Evolutionary conservation across 805 yeast species (phyloP), one percentile per base, ranked within the genome.

Genomic region (Sungouiella thailandica): DNA sequence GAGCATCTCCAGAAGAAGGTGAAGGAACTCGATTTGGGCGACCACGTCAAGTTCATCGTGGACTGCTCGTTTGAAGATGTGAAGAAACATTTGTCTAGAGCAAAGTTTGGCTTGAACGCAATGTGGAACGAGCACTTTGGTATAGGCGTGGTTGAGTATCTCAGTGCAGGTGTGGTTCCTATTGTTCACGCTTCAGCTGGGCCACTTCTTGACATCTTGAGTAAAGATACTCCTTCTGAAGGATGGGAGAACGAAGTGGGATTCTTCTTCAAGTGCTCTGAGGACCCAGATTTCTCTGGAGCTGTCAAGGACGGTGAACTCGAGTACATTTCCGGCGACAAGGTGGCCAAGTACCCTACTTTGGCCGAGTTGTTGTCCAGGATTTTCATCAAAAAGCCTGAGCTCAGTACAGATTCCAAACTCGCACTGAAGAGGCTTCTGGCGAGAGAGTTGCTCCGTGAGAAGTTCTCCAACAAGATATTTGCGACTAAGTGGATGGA

Each of bases 111-210:
- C 4, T 65, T 93, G 25, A 90, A 93, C 51, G 88, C 95, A 19
- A 93, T 93, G 99, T 93, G 98, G 98, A 93, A 93, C 60, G 99
- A 93, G 64, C 99, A 93, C 63, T 93, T 93, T 57, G 99, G 99
- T 13, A 93, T 93, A 50, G 90, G 96, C 1, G 90, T 93, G 4
- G 98, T 93, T 6, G 99, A 93, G 58, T 86, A 88, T 54, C 68
- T 84, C 62, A 80, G 90, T 2, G 74, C 83, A 35, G 97, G 97
- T 0, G 70, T 83, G 17, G 76, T 93, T 12, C 97, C 98, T 1
- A 62, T 93, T 2, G 93, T 79, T 3, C 97, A 94, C 59, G 94
- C 94, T 4, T 83, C 95, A 34, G 98, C 96, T 0, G 99, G 99
- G 1, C 99, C 99, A 7, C 68, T 75, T 26, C 63, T 80, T 36